phyloP scores from a whole-genome alignment of 305 asterid genomes.

The Rubia peregrina region DNA sequence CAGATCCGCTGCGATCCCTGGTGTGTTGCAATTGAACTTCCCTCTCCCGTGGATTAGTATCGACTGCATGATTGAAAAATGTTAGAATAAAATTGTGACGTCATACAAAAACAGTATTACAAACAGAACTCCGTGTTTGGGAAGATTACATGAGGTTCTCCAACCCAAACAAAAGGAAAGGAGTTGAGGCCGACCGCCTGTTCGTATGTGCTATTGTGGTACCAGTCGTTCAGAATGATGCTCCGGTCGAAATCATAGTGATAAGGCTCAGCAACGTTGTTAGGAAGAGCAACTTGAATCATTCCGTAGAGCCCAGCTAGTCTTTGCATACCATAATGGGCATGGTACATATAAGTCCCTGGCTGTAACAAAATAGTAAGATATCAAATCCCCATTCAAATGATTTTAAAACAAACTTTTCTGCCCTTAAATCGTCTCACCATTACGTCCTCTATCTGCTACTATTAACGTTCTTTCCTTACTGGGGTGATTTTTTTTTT shows the following conservation, averaged over 20 bases:
- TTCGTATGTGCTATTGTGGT: slow-evolving; percentile 51
- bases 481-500: not conserved
- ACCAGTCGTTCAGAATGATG: slow-evolving; percentile 69
- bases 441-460: too few species aligned
- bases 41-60: slow-evolving; percentile 79
- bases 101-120: not conserved
- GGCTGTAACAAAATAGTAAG: slow-evolving; percentile 31
- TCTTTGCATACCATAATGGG: slow-evolving; percentile 88
- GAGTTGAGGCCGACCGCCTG: slow-evolving; percentile 64
- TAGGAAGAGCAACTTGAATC: slow-evolving; percentile 46
- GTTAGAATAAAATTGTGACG: not conserved
- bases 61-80: slow-evolving; percentile 35
- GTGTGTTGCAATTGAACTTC: slow-evolving; percentile 46
- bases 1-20: slow-evolving; percentile 28
- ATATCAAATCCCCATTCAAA: not conserved
- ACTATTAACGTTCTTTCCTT: too few species aligned
- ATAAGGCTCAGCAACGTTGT: slow-evolving; percentile 55
- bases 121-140: not conserved
- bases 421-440: too few species aligned
- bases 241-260: slow-evolving; percentile 50
- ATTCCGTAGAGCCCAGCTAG: slow-evolving; percentile 64
- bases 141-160: slow-evolving; percentile 61
- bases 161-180: slow-evolving; percentile 60
- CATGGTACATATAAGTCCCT: slow-evolving; percentile 76
- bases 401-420: not conserved